Base-by-base conservation (phyloP, 768 basidiomycete species). In the Naematelia encephala region DNA sequence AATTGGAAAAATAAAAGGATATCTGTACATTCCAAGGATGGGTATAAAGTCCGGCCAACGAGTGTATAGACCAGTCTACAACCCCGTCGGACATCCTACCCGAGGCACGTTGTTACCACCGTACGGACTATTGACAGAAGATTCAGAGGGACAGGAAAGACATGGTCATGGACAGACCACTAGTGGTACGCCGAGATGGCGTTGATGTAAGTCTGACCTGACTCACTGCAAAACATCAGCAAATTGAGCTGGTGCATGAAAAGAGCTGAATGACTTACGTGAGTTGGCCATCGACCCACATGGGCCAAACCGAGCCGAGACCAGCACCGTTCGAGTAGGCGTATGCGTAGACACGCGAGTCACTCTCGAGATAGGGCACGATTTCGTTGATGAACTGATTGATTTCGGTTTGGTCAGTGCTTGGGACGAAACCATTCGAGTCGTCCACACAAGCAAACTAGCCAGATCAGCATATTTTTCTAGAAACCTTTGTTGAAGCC, bases 401-500 rank as follows among this genome's bases (percentile, higher is more conserved):
- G 68, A 78, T 78, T 56, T 73, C 59, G 46, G 29, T 49, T 59
- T 78, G 77, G 65, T 78, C 73, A 49, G 73, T 72, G 49, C 73
- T 77, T 25, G 76, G 74, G 39, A 56, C 59, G 60, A 72, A 77
- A 8, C 58, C 54, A 23, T 62, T 57, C 23, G 50, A 39, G 62
- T 78, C 77, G 50, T 78, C 70, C 27, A 76, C 75, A 53, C 75
- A 76, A 34, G 75, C 75, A 63, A 74, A 72, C 61, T 67, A 22
- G 19, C 42, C 16, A 27, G 13, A 27, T 60, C 59, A 64, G 59
- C 57, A 5, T 11, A 34, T 3, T 39, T 30, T 23, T 44, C 54
- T 21, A 52, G 13, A 29, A 8, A 29, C 12, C 13, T 14, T 30
- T 10, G 22, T 10, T 13, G 13, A 14, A n/a, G 16, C 23, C 14